phyloP scores from a whole-genome alignment of 1,139 yeast species.

The Candida sp. region DNA sequence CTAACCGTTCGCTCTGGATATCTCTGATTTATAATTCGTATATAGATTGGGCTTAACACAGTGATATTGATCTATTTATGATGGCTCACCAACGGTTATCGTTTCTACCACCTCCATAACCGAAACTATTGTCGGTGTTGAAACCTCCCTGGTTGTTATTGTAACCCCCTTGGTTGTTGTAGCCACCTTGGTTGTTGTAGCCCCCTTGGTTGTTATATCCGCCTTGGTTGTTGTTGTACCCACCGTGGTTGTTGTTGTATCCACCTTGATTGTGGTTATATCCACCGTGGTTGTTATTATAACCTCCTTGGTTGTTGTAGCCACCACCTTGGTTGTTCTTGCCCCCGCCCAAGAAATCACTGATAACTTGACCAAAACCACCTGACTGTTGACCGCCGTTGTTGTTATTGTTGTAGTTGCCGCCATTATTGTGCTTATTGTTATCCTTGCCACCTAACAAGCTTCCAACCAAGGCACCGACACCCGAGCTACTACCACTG shows the following conservation, averaged over 20 bases:
- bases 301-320: conserved; percentile 3
- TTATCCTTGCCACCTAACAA: conserved; percentile 10
- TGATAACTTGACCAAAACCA: conserved; percentile 3
- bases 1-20: too few species aligned
- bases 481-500: conserved; percentile 9
- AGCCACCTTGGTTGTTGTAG: neutral
- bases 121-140: conserved; percentile 4
- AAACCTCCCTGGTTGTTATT: conserved; percentile 3
- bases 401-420: conserved; percentile 4
- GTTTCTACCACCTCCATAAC: conserved; percentile 3
- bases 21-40: too few species aligned
- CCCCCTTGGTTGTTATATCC: conserved; percentile 5
- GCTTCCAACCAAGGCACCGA: conserved; percentile 15
- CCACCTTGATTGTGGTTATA: conserved; percentile 1
- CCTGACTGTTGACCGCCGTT: conserved; percentile 5
- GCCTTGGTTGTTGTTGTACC: conserved; percentile 5
- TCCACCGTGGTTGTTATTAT: too few species aligned
- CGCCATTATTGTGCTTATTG: conserved; percentile 4
- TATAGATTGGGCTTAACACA: too few species aligned
- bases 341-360: conserved; percentile 7
- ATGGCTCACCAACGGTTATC: conserved; percentile 1
- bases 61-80: too few species aligned
- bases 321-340: conserved; percentile 7
- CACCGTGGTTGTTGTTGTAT: conserved; percentile 1
- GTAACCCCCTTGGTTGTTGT: neutral